phyloP scores from a whole-genome alignment of 495 filamentous ascomycete genomes.

The Hyaloscypha variabilis region DNA sequence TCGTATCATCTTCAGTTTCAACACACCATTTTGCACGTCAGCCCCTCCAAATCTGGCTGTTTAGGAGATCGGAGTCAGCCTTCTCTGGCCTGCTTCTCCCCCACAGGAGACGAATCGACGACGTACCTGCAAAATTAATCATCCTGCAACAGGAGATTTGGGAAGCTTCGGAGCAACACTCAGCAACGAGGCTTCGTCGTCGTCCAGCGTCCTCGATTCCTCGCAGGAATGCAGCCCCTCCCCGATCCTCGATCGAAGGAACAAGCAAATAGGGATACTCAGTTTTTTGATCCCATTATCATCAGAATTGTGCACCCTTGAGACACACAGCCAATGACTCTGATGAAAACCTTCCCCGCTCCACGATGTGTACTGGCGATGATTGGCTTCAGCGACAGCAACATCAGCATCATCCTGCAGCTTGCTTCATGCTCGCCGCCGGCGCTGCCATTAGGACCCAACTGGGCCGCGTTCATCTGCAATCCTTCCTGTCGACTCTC shows the following conservation, averaged over 20 bases:
- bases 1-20: conserved; percentile 22
- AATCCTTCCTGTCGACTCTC: conserved; percentile 7
- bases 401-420: conserved; percentile 27
- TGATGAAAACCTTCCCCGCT: conserved; percentile 23
- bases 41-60: conserved; percentile 21
- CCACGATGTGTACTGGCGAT: conserved; percentile 6
- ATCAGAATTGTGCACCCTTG: conserved; percentile 22
- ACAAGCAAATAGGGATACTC: conserved; percentile 13
- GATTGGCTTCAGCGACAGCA: conserved; percentile 25
- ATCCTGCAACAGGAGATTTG: neutral
- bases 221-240: neutral
- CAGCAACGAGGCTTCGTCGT: neutral
- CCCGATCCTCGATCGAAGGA: conserved; percentile 13
- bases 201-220: neutral
- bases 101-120: neutral
- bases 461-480: conserved; percentile 1
- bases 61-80: conserved; percentile 19
- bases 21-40: conserved; percentile 22
- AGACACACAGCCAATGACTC: conserved; percentile 28
- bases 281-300: conserved; percentile 15
- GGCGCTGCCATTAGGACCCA: conserved; percentile 19
- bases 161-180: neutral
- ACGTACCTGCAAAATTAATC: neutral
- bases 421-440: conserved; percentile 27
- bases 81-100: conserved; percentile 2